Base-by-base conservation (phyloP, 176 grass and related monocot species). In the Luzula sylvatica region DNA sequence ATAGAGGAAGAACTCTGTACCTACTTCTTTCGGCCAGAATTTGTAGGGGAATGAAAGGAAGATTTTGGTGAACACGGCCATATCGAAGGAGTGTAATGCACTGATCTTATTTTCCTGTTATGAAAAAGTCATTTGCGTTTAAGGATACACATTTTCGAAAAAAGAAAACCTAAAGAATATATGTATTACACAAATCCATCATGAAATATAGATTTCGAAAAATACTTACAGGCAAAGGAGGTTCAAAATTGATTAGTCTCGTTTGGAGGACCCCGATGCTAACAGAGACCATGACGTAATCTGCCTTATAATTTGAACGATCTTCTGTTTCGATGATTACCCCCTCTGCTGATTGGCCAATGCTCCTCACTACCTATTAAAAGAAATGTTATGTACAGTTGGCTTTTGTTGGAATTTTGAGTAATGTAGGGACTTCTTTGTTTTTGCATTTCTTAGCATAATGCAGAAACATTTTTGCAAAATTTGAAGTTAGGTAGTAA, bases 51-150 rank as follows among this genome's bases (percentile, higher is more conserved):
- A 89, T 38, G 51, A 75, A 2, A 88, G 38, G 56, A 88, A 88
- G 43, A 88, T 79, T 70, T 83, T 89, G 52, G 86, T 89, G 56
- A 83, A 83, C 1, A 89, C 47, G 0, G 58, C 52, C 86, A 83
- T 89, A 42, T 89, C 72, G 13, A 82, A 90, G 11, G 72, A 49
- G 42, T 90, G 76, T 3, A 90, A 44, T 2, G 54, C 58, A 4
- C 61, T 1, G 32, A 90, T 70, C 65, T 90, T 90, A 63, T 63
- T 60, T 17, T 30, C 0, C 80, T 80, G 19, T 13, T 23, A 30
- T 15, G 28, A 20, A 1, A 40, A 38, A n/a, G 58, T 39, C 14
- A 55, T 3, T 12, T 22, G 32, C 2, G 11, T 3, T 42, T 15
- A 15, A 38, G 44, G 20, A 63, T 25, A 12, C 41, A 44, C 5